Conservation (phyloP, 2,329 filamentous ascomycete genomes). For the Tolypocladium pustulatum region DNA sequence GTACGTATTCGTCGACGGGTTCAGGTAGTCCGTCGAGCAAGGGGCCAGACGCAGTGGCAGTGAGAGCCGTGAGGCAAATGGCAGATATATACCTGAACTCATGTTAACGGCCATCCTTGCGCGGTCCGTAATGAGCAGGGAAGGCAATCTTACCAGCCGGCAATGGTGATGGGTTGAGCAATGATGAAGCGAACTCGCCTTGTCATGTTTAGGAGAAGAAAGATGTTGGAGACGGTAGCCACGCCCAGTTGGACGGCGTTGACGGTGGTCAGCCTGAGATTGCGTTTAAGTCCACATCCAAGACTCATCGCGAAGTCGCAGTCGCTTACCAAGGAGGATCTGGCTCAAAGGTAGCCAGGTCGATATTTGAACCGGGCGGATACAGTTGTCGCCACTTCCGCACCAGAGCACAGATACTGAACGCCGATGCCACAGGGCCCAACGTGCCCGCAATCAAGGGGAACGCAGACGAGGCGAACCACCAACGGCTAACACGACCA, state of each 20-base stretch:
- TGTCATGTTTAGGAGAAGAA: constrained; percentile 81
- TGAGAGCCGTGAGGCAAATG: constrained; percentile 55
- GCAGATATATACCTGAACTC: constrained; percentile 42
- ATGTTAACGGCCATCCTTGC: neutral
- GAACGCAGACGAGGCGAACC: constrained; percentile 54
- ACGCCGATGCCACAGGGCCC: constrained; percentile 77
- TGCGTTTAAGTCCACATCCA: neutral
- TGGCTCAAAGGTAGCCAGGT: constrained; percentile 38
- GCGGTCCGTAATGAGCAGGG: neutral
- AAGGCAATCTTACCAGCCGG: constrained; percentile 52
- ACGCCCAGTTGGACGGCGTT: constrained; percentile 70
- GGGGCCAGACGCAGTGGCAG: constrained; percentile 53
- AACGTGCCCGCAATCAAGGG: constrained; percentile 76
- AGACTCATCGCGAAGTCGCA: neutral
- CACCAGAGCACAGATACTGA: constrained; percentile 79
- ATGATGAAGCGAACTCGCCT: constrained; percentile 68
- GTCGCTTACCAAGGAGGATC: constrained; percentile 59
- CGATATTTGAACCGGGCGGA: constrained; percentile 32
- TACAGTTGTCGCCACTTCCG: constrained; percentile 62
- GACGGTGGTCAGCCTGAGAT: constrained; percentile 52
- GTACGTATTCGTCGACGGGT: constrained; percentile 42
- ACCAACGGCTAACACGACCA: constrained; percentile 39
- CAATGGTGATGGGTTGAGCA: constrained; percentile 73
- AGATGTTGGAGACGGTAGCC: constrained; percentile 69
- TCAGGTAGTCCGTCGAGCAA: constrained; percentile 23